phyloP scores from a whole-genome alignment of 345 rosid genomes.

The Rhizophora apiculata region DNA sequence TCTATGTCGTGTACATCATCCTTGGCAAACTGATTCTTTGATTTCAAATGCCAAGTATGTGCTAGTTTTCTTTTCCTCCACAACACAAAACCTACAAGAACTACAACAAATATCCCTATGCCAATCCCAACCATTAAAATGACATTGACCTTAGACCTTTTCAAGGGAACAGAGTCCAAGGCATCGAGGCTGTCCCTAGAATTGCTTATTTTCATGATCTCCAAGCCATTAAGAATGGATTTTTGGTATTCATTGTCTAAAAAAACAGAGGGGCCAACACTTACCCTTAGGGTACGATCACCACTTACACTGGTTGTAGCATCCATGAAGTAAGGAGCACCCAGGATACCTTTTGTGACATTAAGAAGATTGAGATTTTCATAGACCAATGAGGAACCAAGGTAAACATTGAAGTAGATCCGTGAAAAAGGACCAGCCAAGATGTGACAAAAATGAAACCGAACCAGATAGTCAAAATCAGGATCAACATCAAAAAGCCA shows the following conservation, averaged over 20 bases:
- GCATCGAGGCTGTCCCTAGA: conserved; percentile 43
- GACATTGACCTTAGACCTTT: conserved; percentile 24
- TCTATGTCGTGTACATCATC: conserved; percentile 15
- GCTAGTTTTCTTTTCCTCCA: conserved; percentile 32
- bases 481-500: conserved; percentile 66
- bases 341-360: conserved; percentile 28
- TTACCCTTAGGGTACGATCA: conserved; percentile 34
- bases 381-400: conserved; percentile 48
- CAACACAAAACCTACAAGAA: conserved; percentile 27
- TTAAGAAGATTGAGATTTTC: conserved; percentile 43
- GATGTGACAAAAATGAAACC: conserved; percentile 80
- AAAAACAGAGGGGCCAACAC: conserved; percentile 53
- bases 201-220: conserved; percentile 63
- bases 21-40: conserved; percentile 23
- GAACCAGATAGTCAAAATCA: conserved; percentile 59
- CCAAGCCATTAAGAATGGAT: conserved; percentile 60
- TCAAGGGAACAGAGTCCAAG: conserved; percentile 24
- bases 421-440: conserved; percentile 11
- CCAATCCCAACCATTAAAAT: conserved; percentile 36
- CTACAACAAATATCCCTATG: conserved; percentile 27
- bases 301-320: conserved; percentile 36
- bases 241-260: conserved; percentile 9
- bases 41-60: conserved; percentile 23
- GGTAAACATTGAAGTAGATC: conserved; percentile 44
- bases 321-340: conserved; percentile 63